Evolutionary conservation across 129 eudicot genomes (phyloP), one percentile per base, ranked within the genome.

Genomic region (Lactuca sativa): DNA sequence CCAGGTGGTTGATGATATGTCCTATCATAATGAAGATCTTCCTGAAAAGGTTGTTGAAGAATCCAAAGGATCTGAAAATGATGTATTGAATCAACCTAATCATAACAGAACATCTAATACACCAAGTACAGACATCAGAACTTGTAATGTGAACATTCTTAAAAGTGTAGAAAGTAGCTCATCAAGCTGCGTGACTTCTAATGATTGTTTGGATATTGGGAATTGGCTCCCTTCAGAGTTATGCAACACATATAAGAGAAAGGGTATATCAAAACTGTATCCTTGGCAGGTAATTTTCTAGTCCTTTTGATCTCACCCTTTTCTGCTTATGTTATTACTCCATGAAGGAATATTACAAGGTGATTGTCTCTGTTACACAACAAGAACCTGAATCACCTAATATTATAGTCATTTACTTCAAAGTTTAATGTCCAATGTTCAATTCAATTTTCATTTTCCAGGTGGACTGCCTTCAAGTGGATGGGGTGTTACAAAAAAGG

Each of bases 401-500:
- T 21, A 21, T 21, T 21, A 21, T 21, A 21, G 21, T 21, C 21
- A 21, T 21, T 21, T 21, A 21, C 21, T 21, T 21, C 21, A 21
- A 21, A 21, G 21, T 21, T n/a, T n/a, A n/a, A n/a, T n/a, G n/a
- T n/a, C n/a, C n/a, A n/a, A n/a, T n/a, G n/a, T n/a, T 21, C 21
- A 81, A 60, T 70, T 56, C 53, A 12, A 15, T 47, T 48, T 36
- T 57, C 33, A 34, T 62, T 69, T 67, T 81, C 58, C 82, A 93
- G 99, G 99, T 90, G 81, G 95, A 89, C 37, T 93, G 99, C 79
- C 99, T 93, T 80, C 92, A 82, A 82, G 96, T 93, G 53, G 95
- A 89, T 56, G 99, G 99, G 54, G 99, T 93, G 65, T 71, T 93
- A 77, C 82, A 93, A 70, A 84, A 68, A 69, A 82, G 93, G 61